Base-by-base conservation (phyloP, 1,284 basidiomycete species). In the Uromyces viciae-fabae region DNA sequence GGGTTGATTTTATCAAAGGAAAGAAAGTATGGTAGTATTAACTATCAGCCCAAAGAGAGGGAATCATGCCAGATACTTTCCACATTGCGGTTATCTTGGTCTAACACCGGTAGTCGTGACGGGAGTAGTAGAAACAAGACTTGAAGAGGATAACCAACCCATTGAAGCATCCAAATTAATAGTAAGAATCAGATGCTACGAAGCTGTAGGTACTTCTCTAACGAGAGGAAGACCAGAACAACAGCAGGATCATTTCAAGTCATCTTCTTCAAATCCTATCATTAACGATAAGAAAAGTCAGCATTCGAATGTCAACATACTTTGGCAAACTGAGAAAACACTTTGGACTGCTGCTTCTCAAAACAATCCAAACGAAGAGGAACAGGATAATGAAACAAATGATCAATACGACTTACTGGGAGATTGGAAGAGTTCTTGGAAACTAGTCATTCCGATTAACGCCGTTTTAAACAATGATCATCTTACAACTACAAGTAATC, bases 41-140 rank as follows among this genome's bases (percentile, higher is more conserved):
- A 74, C 82, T 60, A 46, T 86, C 80, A 80, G 75, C 46, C 84
- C 84, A 19, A 82, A 84, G 76, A 85, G 86, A 88, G 92, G 91
- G 84, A 84, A 84, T 75, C 92, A 91, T 86, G 88, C 90, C 81
- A 89, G 90, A 82, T 91, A 88, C 86, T 94, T 93, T 86, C 92
- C 93, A 81, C 88, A 90, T 88, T 86, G 88, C 80, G 93, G 93
- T 85, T 91, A 90, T 86, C 90, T 94, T 82, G 93, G 92, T 83
- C 89, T 94, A 84, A 92, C 92, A 52, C 90, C 92, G 83, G 88
- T 94, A 86, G 89, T 89, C 83, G 89, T 93, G 83, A 90, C 92
- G 86, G 93, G 93, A 86, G 89, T 90, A 84, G 90, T 94, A 58
- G 88, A 89, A 83, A 92, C 91, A 66, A 89, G 88, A 82, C 87